phyloP scores from a whole-genome alignment of 768 basidiomycete genomes.

The Tricholoma sp. region DNA sequence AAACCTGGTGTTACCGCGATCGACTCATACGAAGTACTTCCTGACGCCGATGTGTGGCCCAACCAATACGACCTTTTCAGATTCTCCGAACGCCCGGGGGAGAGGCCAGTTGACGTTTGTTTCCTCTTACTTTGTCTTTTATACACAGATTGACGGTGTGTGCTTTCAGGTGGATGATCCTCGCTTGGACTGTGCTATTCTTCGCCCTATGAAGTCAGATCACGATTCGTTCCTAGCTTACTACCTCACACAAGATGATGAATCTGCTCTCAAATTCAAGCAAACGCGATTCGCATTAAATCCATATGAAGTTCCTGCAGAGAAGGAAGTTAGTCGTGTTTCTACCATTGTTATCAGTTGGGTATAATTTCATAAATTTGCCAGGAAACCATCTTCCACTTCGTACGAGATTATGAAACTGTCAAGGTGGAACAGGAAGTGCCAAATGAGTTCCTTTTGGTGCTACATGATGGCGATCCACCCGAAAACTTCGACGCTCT shows the following conservation, averaged over 20 bases:
- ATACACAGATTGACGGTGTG: background rate
- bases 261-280: slow-evolving; percentile 63
- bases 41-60: slow-evolving; percentile 83
- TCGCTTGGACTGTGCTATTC: slow-evolving; percentile 77
- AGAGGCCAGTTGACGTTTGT: slow-evolving; percentile 61
- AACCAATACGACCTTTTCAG: slow-evolving; percentile 86
- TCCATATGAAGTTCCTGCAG: slow-evolving; percentile 44
- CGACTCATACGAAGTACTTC: slow-evolving; percentile 78
- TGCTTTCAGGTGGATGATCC: slow-evolving; percentile 62
- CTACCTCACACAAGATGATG: slow-evolving; percentile 76
- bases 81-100: slow-evolving; percentile 85
- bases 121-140: background rate
- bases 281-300: slow-evolving; percentile 38
- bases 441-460: slow-evolving; percentile 76
- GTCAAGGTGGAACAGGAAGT: slow-evolving; percentile 85
- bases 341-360: background rate
- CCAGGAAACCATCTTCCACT: slow-evolving; percentile 68
- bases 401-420: slow-evolving; percentile 82
- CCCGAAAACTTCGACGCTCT: slow-evolving; percentile 29
- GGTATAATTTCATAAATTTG: background rate
- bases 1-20: slow-evolving; percentile 71
- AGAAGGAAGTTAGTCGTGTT: slow-evolving; percentile 44
- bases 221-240: slow-evolving; percentile 86
- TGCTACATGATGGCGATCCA: slow-evolving; percentile 58
- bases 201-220: slow-evolving; percentile 84